Conservation (phyloP, 1,284 basidiomycete species). For the Sparassis latifolia region DNA sequence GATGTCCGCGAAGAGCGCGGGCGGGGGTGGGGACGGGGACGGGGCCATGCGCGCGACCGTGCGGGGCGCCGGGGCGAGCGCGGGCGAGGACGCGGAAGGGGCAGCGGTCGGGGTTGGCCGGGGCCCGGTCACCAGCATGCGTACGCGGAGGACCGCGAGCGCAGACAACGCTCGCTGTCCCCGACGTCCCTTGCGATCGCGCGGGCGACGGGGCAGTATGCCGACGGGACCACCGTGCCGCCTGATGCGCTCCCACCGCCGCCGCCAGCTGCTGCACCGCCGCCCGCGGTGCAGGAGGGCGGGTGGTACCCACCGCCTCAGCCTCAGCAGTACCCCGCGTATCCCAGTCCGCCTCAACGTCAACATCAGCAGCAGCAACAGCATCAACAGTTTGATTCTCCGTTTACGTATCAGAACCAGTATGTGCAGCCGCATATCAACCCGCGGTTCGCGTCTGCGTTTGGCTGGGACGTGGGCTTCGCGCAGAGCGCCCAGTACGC, state of each 20-base stretch:
- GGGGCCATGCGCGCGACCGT: slow-evolving; percentile 10
- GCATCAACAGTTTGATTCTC: slow-evolving; percentile 50
- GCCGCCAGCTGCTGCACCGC: neutral
- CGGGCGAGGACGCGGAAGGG: slow-evolving; percentile 31
- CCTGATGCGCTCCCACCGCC: neutral
- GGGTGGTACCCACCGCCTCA: slow-evolving; percentile 19
- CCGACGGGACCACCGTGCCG: slow-evolving; percentile 19
- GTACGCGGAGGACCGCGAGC: slow-evolving; percentile 25
- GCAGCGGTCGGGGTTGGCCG: slow-evolving; percentile 16
- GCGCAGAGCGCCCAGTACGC: slow-evolving; percentile 10
- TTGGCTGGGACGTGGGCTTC: slow-evolving; percentile 37
- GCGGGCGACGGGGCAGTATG: slow-evolving; percentile 36
- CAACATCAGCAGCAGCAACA: slow-evolving; percentile 10
- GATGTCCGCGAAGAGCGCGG: slow-evolving; percentile 21
- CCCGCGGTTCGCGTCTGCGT: slow-evolving; percentile 57
- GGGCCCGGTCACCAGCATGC: slow-evolving; percentile 3
- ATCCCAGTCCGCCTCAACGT: neutral
- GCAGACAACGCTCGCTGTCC: slow-evolving; percentile 29
- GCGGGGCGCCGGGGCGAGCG: slow-evolving; percentile 24
- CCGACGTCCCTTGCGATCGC: slow-evolving; percentile 44
- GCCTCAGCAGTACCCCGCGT: slow-evolving; percentile 16
- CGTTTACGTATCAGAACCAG: slow-evolving; percentile 48
- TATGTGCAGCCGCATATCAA: slow-evolving; percentile 78
- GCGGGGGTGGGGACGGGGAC: slow-evolving; percentile 20
- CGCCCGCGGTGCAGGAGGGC: slow-evolving; percentile 1